phyloP scores from a whole-genome alignment of 148 eudicot genomes.

The Drosera capensis region DNA sequence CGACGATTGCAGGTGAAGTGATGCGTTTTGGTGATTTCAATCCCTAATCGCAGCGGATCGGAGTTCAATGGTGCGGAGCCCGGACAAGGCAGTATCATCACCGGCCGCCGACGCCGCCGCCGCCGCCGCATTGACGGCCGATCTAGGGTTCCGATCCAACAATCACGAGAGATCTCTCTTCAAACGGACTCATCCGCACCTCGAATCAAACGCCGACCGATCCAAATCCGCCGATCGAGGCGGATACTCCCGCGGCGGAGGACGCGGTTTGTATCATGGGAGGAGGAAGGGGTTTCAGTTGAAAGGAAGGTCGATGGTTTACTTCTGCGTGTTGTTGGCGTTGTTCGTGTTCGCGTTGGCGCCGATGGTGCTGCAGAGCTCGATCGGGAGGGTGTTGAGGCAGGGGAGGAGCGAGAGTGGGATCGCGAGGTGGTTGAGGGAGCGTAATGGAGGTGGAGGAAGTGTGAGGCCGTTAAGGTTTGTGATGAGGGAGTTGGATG shows the following conservation, averaged over 20 bases:
- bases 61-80: too few species aligned
- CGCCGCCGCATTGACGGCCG: too few species aligned
- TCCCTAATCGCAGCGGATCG: too few species aligned
- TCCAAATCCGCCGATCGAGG: constrained; percentile 22
- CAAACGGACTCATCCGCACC: constrained; percentile 31
- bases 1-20: too few species aligned
- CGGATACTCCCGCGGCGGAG: constrained; percentile 13
- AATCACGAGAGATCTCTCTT: constrained; percentile 52
- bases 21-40: too few species aligned
- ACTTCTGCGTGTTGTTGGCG: constrained; percentile 35
- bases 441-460: constrained; percentile 41
- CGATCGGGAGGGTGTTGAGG: constrained; percentile 40
- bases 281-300: constrained; percentile 25
- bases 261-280: constrained; percentile 7
- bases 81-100: too few species aligned
- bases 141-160: constrained; percentile 32
- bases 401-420: constrained; percentile 28
- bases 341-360: constrained; percentile 56
- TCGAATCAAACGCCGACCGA: constrained; percentile 5
- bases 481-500: constrained; percentile 10
- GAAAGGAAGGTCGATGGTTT: constrained; percentile 45
- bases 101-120: too few species aligned
- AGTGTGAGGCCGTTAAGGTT: constrained; percentile 29
- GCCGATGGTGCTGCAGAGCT: constrained; percentile 69
- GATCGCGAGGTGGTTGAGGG: constrained; percentile 8